A percentile compares a stretch with the other conserved stretches of the same genome.
phyloP scores from a whole-genome alignment of 2,329 filamentous ascomycete genomes.

The Colletotrichum coccodes region DNA sequence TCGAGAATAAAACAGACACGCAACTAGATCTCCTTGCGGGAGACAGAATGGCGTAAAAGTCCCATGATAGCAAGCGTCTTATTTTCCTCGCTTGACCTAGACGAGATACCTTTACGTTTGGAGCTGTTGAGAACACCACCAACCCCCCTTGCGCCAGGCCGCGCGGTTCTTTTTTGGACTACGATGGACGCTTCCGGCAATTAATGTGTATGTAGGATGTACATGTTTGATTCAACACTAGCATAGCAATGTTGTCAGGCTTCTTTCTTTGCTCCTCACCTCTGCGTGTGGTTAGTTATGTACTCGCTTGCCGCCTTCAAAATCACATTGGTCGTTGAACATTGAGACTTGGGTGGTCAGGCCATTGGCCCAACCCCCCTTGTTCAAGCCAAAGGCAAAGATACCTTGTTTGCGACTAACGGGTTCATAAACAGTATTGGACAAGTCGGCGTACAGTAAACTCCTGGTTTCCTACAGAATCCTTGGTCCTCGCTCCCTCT shows the following conservation, averaged over 20 bases:
- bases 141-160: neutral
- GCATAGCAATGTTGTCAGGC: conserved; percentile 13
- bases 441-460: too few species aligned
- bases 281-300: too few species aligned
- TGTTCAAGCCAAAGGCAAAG: too few species aligned
- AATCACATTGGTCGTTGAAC: too few species aligned
- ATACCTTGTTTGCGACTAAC: too few species aligned
- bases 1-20: neutral
- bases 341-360: too few species aligned
- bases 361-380: too few species aligned
- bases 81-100: conserved; percentile 17
- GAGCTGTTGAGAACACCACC: neutral
- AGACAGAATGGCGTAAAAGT: conserved; percentile 14
- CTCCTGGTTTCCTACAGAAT: too few species aligned
- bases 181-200: conserved; percentile 1
- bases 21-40: conserved; percentile 16
- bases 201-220: conserved; percentile 28
- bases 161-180: neutral
- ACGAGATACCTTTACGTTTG: conserved; percentile 24
- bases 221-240: conserved; percentile 15
- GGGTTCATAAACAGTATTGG: too few species aligned
- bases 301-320: too few species aligned
- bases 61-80: conserved; percentile 23
- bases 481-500: too few species aligned
- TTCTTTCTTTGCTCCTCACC: neutral